These are phyloP conservation scores for Brachypodium distachyon DNA, from an alignment of 202 grass and related monocot genomes.

Conservation along the genomic window DNA sequence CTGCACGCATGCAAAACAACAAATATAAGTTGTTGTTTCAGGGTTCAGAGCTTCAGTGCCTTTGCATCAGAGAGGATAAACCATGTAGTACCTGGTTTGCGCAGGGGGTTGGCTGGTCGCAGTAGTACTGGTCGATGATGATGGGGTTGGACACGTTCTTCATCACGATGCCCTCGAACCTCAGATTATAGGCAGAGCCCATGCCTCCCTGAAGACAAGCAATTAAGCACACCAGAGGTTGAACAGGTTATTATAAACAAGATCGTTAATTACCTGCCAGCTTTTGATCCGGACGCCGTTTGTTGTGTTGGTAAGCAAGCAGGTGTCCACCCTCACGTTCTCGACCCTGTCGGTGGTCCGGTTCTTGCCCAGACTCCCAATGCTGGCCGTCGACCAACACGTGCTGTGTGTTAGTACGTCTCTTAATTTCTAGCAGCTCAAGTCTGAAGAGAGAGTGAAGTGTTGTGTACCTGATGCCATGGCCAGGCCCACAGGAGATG, in stretches of 20 bases:
- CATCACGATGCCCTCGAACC: constrained; percentile 57
- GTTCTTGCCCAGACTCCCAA: constrained; percentile 74
- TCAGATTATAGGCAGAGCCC: constrained; percentile 38
- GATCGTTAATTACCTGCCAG: constrained; percentile 47
- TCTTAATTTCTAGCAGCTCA: neutral
- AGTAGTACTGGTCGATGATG: constrained; percentile 82
- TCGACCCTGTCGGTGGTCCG: constrained; percentile 38
- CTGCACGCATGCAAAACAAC: constrained; percentile 5
- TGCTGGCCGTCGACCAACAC: constrained; percentile 36
- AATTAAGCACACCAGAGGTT: neutral
- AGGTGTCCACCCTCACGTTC: constrained; percentile 53
- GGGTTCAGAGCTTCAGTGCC: neutral
- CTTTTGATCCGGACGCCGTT: constrained; percentile 81
- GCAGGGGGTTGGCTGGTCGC: constrained; percentile 58
- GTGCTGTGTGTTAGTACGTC: neutral
- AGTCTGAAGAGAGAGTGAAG: neutral
- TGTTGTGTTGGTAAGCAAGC: constrained; percentile 51
- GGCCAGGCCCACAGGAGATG: constrained; percentile 75
- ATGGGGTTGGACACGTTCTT: constrained; percentile 68
- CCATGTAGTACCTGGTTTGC: constrained; percentile 50
- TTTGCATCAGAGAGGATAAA: neutral
- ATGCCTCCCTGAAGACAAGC: constrained; percentile 46
- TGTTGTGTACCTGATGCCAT: constrained; percentile 64
- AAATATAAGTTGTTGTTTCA: too few relatives aligned
- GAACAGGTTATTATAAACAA: neutral